A percentile compares a stretch with the other conserved stretches of the same genome.
These are phyloP conservation scores for Penicillium palitans DNA, from an alignment of 2,329 filamentous ascomycete species.

Conservation along the genomic window DNA sequence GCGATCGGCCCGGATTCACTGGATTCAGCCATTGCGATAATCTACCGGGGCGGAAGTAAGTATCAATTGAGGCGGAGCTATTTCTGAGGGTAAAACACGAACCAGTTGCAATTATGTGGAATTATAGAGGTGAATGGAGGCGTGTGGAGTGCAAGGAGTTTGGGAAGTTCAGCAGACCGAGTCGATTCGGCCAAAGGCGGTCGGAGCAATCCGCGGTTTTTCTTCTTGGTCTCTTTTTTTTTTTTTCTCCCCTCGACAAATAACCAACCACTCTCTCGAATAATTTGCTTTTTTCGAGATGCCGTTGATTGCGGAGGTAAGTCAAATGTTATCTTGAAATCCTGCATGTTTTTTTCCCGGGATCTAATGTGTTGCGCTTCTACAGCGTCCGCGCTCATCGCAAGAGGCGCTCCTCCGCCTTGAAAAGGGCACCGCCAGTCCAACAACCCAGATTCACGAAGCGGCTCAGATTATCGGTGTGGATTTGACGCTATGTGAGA, in stretches of 20 bases:
- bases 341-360: constrained; percentile 1
- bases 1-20: constrained; percentile 59
- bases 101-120: constrained; percentile 18
- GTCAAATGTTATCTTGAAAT: constrained; percentile 10
- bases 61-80: not conserved
- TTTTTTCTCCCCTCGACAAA: constrained; percentile 14
- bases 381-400: constrained; percentile 41
- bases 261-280: constrained; percentile 15
- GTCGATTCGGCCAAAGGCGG: constrained; percentile 38
- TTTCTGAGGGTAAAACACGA: not conserved
- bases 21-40: constrained; percentile 57
- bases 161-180: constrained; percentile 22
- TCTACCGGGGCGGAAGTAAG: constrained; percentile 23
- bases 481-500: constrained; percentile 37
- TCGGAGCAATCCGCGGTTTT: constrained; percentile 40
- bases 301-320: constrained; percentile 41
- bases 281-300: constrained; percentile 31
- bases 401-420: constrained; percentile 48
- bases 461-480: constrained; percentile 47
- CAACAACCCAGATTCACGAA: constrained; percentile 42
- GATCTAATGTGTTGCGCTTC: constrained; percentile 17
- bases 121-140: constrained; percentile 21
- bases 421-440: constrained; percentile 45
- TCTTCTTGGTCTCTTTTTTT: constrained; percentile 27
- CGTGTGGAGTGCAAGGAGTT: constrained; percentile 27